phyloP scores from a whole-genome alignment of 495 filamentous ascomycete genomes.

The Hypoxylon lienhwacheense region DNA sequence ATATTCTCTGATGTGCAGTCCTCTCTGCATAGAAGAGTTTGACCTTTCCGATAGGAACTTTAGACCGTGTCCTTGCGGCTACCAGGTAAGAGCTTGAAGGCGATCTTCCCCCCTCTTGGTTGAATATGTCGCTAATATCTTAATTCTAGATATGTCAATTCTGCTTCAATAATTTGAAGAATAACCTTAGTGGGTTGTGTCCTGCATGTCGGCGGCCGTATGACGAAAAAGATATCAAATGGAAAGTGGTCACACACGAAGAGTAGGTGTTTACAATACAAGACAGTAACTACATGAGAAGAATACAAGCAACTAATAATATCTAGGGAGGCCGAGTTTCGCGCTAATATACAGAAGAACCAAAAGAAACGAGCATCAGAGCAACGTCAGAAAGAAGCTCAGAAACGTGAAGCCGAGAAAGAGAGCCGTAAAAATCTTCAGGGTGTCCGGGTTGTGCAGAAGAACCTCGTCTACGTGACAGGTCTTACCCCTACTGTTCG shows the following conservation, averaged over 20 bases:
- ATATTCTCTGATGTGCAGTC: constrained; percentile 57
- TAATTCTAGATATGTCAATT: constrained; percentile 89
- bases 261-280: constrained; percentile 72
- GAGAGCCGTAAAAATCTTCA: constrained; percentile 92
- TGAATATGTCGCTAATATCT: constrained; percentile 17
- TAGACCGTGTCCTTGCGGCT: constrained; percentile 95
- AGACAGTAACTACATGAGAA: neutral
- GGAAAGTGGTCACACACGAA: constrained; percentile 88
- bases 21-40: constrained; percentile 98
- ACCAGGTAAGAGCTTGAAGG: constrained; percentile 69
- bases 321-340: constrained; percentile 62
- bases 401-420: constrained; percentile 93
- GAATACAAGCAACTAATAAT: constrained; percentile 32
- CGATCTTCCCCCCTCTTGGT: neutral
- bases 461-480: constrained; percentile 98
- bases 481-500: constrained; percentile 87
- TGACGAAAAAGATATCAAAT: constrained; percentile 94
- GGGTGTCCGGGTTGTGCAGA: constrained; percentile 92
- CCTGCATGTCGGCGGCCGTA: constrained; percentile 94
- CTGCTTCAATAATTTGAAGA: constrained; percentile 98
- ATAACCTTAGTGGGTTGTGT: constrained; percentile 91
- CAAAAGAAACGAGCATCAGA: constrained; percentile 83
- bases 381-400: constrained; percentile 88
- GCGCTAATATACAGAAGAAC: constrained; percentile 85
- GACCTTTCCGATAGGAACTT: constrained; percentile 97